phyloP scores from a whole-genome alignment of 441 rosid genomes.

The Arabidopsis lyrata region DNA sequence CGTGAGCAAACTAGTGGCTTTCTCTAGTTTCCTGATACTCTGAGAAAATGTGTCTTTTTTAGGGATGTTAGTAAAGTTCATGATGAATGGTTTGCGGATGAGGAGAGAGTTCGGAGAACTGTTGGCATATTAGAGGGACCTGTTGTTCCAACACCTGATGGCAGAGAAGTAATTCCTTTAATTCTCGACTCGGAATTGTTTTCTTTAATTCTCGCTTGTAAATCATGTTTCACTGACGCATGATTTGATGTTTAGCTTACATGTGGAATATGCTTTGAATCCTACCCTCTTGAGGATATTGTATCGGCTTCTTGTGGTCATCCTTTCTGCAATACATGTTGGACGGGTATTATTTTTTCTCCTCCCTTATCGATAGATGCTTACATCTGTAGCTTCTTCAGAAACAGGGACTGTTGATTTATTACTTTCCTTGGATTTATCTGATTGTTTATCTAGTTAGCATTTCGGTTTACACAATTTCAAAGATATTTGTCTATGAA shows the following conservation, averaged over 20 bases:
- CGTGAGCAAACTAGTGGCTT: conserved; percentile 17
- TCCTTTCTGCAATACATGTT: conserved; percentile 82
- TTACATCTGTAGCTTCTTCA: conserved; percentile 13
- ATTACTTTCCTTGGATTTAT: neutral
- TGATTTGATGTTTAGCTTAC: conserved; percentile 55
- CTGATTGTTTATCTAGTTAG: conserved; percentile 13
- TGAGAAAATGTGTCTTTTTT: conserved; percentile 35
- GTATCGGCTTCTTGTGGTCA: conserved; percentile 85
- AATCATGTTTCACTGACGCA: conserved; percentile 21
- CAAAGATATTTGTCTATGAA: conserved; percentile 1
- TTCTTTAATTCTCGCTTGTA: conserved; percentile 21
- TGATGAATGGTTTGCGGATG: conserved; percentile 97
- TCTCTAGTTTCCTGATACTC: conserved; percentile 30
- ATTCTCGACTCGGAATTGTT: conserved; percentile 25
- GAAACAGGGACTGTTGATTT: conserved; percentile 8
- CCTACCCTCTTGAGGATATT: conserved; percentile 52
- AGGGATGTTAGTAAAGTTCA: conserved; percentile 89
- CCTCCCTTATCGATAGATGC: neutral
- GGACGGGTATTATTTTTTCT: conserved; percentile 63
- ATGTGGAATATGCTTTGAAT: conserved; percentile 94
- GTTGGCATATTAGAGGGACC: conserved; percentile 82
- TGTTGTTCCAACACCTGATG: conserved; percentile 51
- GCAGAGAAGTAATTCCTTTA: conserved; percentile 55
- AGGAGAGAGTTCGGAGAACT: conserved; percentile 73
- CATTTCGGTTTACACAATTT: conserved; percentile 22